Evolutionary conservation across 257 asterid genomes (phyloP).

Genomic region (Solanum clarkiae): DNA sequence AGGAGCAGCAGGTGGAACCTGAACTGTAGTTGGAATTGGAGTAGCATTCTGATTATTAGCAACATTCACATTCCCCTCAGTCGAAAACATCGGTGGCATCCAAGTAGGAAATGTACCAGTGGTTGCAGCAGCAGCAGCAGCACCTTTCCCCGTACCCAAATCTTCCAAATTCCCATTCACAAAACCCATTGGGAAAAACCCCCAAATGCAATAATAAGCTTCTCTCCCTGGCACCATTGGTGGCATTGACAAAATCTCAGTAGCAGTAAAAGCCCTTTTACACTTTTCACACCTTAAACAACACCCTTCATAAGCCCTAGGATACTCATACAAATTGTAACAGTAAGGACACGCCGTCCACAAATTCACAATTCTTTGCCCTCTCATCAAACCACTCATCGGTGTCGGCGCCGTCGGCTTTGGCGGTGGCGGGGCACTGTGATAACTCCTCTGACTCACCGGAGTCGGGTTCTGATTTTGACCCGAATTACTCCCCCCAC

Average conservation of each 20-base stretch:
- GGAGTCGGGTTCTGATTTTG: not conserved
- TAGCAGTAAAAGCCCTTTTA: slow-evolving; percentile 60
- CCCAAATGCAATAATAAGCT: slow-evolving; percentile 89
- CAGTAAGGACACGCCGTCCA: slow-evolving; percentile 97
- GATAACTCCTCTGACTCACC: not conserved
- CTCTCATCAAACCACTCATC: not conserved
- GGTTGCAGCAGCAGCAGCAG: slow-evolving; percentile 3
- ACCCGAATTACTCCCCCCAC: slow-evolving; percentile 1
- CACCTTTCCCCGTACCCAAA: slow-evolving; percentile 3
- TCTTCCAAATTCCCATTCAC: slow-evolving; percentile 15
- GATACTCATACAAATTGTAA: slow-evolving; percentile 64
- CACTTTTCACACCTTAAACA: slow-evolving; percentile 74
- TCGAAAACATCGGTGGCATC: slow-evolving; percentile 65
- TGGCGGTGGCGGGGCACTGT: not conserved
- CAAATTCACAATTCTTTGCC: slow-evolving; percentile 11
- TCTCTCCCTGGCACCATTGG: slow-evolving; percentile 73
- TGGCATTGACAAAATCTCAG: slow-evolving; percentile 54
- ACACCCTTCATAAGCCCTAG: slow-evolving; percentile 53
- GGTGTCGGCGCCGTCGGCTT: not conserved
- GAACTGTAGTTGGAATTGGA: not conserved
- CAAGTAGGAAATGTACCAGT: slow-evolving; percentile 47
- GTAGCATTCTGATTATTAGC: not conserved
- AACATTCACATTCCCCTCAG: not conserved
- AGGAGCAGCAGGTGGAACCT: not conserved
- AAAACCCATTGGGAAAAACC: slow-evolving; percentile 77